Conservation (phyloP, 805 yeast genomes). For the Blastobotrys peoriensis region DNA sequence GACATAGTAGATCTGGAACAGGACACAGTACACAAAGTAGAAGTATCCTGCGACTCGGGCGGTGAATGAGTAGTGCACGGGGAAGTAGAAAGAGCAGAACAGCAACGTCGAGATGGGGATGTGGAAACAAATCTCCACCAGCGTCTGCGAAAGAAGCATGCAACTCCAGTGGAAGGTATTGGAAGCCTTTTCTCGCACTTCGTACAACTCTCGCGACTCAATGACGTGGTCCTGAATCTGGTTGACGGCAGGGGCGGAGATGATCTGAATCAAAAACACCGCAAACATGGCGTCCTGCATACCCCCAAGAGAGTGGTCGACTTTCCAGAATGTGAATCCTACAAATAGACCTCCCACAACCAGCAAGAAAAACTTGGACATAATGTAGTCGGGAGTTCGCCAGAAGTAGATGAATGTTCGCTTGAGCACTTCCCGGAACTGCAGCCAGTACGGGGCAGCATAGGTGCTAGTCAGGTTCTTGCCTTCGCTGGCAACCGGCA, state of each 20-base stretch:
- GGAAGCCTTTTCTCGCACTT: conserved; percentile 63
- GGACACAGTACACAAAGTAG: conserved; percentile 44
- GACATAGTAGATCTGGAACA: conserved; percentile 46
- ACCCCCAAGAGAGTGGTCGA: conserved; percentile 46
- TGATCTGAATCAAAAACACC: conserved; percentile 51
- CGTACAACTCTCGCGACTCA: conserved; percentile 54
- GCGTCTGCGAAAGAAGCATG: conserved; percentile 46
- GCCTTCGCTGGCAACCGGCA: conserved; percentile 23
- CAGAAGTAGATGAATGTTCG: conserved; percentile 44
- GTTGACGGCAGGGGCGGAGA: conserved; percentile 52
- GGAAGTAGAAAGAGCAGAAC: conserved; percentile 49
- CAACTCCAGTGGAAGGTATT: conserved; percentile 70
- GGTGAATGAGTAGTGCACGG: conserved; percentile 37
- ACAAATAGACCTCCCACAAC: conserved; percentile 52
- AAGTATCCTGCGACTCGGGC: conserved; percentile 46
- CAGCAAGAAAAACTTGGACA: conserved; percentile 50
- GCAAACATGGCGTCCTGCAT: conserved; percentile 56
- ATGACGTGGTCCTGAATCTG: conserved; percentile 59
- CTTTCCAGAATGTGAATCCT: conserved; percentile 66
- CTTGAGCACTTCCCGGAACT: conserved; percentile 36
- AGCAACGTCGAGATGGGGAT: conserved; percentile 44
- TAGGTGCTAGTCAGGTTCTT: conserved; percentile 25
- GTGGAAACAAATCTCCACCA: conserved; percentile 59
- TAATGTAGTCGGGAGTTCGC: conserved; percentile 58
- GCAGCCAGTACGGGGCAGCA: conserved; percentile 45